Evolutionary conservation across 257 asterid genomes (phyloP).

Genomic region (Cinchona pubescens): DNA sequence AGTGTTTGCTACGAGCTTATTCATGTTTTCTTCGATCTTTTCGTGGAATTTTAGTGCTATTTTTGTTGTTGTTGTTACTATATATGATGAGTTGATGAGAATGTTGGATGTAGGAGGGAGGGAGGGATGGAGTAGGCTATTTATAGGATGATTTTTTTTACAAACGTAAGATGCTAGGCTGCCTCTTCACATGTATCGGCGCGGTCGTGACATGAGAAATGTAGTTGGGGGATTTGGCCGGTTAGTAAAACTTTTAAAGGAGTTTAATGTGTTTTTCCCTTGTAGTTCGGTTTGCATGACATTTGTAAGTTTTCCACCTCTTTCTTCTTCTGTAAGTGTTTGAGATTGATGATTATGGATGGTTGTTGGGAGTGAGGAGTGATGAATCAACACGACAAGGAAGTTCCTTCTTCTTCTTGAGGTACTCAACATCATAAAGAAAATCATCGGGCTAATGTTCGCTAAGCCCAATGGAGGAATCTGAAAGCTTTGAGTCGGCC

Average conservation of each 20-base stretch:
- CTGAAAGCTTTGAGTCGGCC: not conserved
- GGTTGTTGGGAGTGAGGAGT: not conserved
- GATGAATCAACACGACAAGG: not conserved
- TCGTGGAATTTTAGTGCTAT: not conserved
- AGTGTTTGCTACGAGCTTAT: constrained; percentile 23
- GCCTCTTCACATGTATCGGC: not conserved
- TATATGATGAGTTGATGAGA: too few species aligned
- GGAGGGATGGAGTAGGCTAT: not conserved
- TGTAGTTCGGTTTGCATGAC: not conserved
- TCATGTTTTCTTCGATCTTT: constrained; percentile 31
- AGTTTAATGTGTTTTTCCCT: not conserved
- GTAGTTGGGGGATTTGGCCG: not conserved
- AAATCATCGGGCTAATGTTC: not conserved
- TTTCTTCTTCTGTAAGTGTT: not conserved
- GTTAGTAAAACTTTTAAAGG: not conserved
- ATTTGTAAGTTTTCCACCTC: not conserved
- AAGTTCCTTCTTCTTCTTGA: too few species aligned
- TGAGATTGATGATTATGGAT: not conserved
- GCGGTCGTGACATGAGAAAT: constrained; percentile 8
- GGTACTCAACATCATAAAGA: too few species aligned
- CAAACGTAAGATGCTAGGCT: not conserved
- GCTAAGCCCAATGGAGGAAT: too few species aligned
- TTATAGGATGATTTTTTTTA: not conserved
- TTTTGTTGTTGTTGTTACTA: too few species aligned
- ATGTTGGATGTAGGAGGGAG: not conserved